Conservation (phyloP, 805 yeast genomes). For the Candida ficus region DNA sequence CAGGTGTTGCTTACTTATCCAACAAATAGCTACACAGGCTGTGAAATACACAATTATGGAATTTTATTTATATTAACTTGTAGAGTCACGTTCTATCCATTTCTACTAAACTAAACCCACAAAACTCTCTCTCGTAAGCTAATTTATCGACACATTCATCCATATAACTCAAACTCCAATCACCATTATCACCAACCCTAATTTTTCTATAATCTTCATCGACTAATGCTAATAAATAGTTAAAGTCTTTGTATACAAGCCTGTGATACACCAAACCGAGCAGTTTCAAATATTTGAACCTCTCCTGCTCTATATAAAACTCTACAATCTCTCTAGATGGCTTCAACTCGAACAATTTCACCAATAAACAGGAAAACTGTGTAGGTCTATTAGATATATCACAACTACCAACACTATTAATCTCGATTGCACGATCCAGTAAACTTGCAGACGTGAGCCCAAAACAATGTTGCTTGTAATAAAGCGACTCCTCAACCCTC, state of each 20-base stretch:
- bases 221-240: slow-evolving; percentile 38
- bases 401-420: slow-evolving; percentile 54
- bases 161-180: slow-evolving; percentile 44
- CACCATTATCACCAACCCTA: slow-evolving; percentile 36
- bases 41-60: too few species aligned
- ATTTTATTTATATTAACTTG: too few species aligned
- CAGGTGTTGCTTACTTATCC: slow-evolving; percentile 94
- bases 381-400: slow-evolving; percentile 55
- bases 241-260: slow-evolving; percentile 23
- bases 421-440: slow-evolving; percentile 41
- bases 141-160: slow-evolving; percentile 74
- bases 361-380: slow-evolving; percentile 69
- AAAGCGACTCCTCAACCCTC: slow-evolving; percentile 37
- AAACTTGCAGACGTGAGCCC: slow-evolving; percentile 44
- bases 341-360: slow-evolving; percentile 70
- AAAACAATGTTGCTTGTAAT: slow-evolving; percentile 54
- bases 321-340: slow-evolving; percentile 57
- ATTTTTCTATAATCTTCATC: slow-evolving; percentile 64
- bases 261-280: slow-evolving; percentile 63
- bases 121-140: slow-evolving; percentile 50
- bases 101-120: slow-evolving; percentile 73
- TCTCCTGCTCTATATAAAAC: slow-evolving; percentile 51
- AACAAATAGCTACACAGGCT: slow-evolving; percentile 41
- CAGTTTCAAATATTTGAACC: slow-evolving; percentile 75
- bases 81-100: slow-evolving; percentile 18